Evolutionary conservation across 768 basidiomycete species (phyloP), one percentile per base, ranked within the genome.

Genomic region (Tephrocybe sp.): DNA sequence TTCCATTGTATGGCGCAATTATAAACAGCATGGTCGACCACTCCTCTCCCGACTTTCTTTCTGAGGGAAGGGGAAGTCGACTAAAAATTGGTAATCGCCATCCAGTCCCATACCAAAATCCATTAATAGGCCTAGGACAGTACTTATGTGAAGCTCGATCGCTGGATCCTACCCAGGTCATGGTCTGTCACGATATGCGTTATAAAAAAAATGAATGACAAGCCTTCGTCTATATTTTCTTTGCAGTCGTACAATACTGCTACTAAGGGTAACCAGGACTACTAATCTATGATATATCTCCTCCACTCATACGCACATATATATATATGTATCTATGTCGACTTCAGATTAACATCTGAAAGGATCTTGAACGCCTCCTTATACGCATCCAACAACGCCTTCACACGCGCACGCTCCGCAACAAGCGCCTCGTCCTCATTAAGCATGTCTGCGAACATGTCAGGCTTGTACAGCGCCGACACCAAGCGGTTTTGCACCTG

Each of bases 401-500:
- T 98, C 16, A 99, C 90, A 64, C 97, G 77, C 55, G 91, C 79
- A 48, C 97, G 78, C 73, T 99, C 97, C 39, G 91, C 89, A 40
- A 97, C 94, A 45, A 98, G 74, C 53, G 89, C 84, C 71, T 98
- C 95, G 63, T 99, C 97, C 71, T 99, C 97, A 61, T 92, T 89
- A 62, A 99, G 69, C 71, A 98, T 71, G 38, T 96, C 93, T 20
- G 80, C 74, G 64, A 98, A 98, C 49, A 98, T 68, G 14, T 93
- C 89, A 0, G 96, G 96, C 71, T 93, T 97, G 76, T 99, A 99
- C 57, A 99, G 68, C 39, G 87, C 77, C 30, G 94, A 82, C n/a
- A 99, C 97, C 30, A 99, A 77, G 17, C 97, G 83, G 66, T 97
- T 97, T 70, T 98, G 97, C 20, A 99, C 92, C 14, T 93, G 89